Evolutionary conservation across 2,329 filamentous ascomycete species (phyloP), one percentile per base, ranked within the genome.

Genomic region (Capronia coronata): DNA sequence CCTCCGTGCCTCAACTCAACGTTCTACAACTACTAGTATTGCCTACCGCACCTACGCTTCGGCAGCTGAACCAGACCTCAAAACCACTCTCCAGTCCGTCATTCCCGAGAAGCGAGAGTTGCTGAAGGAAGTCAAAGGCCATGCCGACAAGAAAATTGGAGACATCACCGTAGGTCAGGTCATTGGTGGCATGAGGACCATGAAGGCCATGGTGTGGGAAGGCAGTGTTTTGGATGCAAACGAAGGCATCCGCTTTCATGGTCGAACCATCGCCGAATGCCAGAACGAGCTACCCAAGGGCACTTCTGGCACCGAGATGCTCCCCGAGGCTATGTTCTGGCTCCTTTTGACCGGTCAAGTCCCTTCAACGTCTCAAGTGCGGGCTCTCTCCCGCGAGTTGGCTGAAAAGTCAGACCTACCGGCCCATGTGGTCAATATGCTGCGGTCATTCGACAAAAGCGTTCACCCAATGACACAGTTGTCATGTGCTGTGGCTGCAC

Each of bases 301-400:
- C 60, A 88, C 79, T 52, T 81, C 86, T 2, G 88, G 91, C 63
- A 94, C 88, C 4, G 91, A 97, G 73, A 98, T 97, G 93, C 80
- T 97, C 10, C 93, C 93, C 41, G 93, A 98, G 72, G 83, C 91
- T 69, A 98, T 98, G 93, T 98, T 98, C 78, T 98, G 93, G 93
- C 82, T 97, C 35, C 82, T 98, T 43, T 77, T 98, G 61, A 98
- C 93, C 8, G 93, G 93, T 52, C 79, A 94, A 70, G 86, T 97
- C 18, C 93, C 93, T 19, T 87, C 86, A 1, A 84, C 83, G 18
- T 74, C 74, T 55, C 93, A 98, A 70, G 81, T 93, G 56, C 86
- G 91, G 62, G 75, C 72, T 38, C 82, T 98, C 62, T 94, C 88
- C 40, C 80, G 83, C 51, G 84, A 97, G 68, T 77, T 97, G 19